A percentile compares a stretch with the other conserved stretches of the same genome.
Conservation (phyloP, 2,329 filamentous ascomycete species). For the Xylariaceae sp. region DNA sequence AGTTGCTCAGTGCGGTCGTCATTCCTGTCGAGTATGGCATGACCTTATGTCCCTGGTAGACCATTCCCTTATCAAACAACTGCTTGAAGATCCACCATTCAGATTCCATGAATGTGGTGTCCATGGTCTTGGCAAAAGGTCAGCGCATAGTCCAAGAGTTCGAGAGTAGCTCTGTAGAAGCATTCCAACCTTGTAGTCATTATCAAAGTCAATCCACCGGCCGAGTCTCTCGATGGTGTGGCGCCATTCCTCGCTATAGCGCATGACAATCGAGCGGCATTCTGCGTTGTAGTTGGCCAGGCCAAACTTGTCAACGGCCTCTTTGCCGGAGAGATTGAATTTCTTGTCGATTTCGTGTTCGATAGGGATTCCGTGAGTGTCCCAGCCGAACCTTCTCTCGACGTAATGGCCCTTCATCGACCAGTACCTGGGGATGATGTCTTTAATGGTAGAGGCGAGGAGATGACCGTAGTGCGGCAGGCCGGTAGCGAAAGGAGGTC, state of each 20-base stretch:
- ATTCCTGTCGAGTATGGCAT: slow-evolving; percentile 94
- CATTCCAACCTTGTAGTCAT: slow-evolving; percentile 74
- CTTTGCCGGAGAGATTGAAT: slow-evolving; percentile 78
- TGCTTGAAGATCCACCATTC: slow-evolving; percentile 97
- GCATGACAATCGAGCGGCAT: slow-evolving; percentile 90
- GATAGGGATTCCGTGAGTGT: slow-evolving; percentile 88
- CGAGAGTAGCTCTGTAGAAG: too few species aligned
- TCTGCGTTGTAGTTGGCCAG: slow-evolving; percentile 87
- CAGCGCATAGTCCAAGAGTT: too few species aligned
- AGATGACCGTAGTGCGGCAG: slow-evolving; percentile 67
- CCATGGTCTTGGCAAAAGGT: slow-evolving; percentile 80
- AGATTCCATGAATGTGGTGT: slow-evolving; percentile 91
- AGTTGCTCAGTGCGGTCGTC: slow-evolving; percentile 85
- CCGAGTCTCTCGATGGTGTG: slow-evolving; percentile 81
- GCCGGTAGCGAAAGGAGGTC: slow-evolving; percentile 72
- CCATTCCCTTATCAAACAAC: slow-evolving; percentile 80
- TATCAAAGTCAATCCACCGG: slow-evolving; percentile 96
- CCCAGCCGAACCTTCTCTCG: slow-evolving; percentile 90
- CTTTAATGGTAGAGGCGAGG: slow-evolving; percentile 90
- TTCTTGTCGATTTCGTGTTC: slow-evolving; percentile 98
- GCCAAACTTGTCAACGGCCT: slow-evolving; percentile 80
- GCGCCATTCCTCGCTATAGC: slow-evolving; percentile 81
- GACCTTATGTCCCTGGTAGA: slow-evolving; percentile 86
- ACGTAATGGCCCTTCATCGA: slow-evolving; percentile 95
- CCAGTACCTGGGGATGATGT: slow-evolving; percentile 95